Conservation (phyloP, 2,329 filamentous ascomycete genomes). For the Alternaria brassicicola region DNA sequence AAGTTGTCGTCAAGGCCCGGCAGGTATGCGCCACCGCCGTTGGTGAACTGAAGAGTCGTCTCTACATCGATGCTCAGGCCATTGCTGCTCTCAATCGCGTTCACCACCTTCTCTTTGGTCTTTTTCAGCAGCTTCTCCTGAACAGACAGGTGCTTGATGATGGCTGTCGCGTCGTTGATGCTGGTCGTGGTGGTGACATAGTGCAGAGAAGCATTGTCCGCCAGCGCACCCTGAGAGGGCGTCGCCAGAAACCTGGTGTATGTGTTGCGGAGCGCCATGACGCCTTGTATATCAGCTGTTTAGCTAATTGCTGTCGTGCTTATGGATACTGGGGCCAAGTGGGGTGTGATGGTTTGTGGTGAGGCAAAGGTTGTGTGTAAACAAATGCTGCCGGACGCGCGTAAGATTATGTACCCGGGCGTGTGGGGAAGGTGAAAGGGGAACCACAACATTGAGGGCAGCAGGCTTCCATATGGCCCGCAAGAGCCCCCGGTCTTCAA, state of each 20-base stretch:
- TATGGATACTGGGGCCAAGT: constrained; percentile 16
- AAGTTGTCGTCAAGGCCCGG: constrained; percentile 95
- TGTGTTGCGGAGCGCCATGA: constrained; percentile 45
- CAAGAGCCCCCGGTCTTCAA: constrained; percentile 9
- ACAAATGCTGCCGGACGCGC: constrained; percentile 15
- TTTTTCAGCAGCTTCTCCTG: constrained; percentile 79
- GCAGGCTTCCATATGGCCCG: constrained; percentile 11
- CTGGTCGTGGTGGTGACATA: constrained; percentile 89
- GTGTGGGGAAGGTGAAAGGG: constrained; percentile 22
- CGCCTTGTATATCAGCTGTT: constrained; percentile 14
- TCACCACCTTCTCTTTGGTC: constrained; percentile 78
- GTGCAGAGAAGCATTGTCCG: constrained; percentile 61
- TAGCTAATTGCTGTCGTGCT: constrained; percentile 17
- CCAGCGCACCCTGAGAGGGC: constrained; percentile 52
- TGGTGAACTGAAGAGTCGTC: constrained; percentile 80
- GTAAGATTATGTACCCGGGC: constrained; percentile 7
- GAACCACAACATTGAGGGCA: constrained; percentile 7
- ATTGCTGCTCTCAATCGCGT: constrained; percentile 72
- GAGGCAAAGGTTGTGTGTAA: constrained; percentile 14
- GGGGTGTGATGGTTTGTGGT: constrained; percentile 15
- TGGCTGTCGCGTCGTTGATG: constrained; percentile 71
- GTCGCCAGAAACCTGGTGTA: constrained; percentile 56
- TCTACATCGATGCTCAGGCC: constrained; percentile 79
- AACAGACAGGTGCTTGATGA: constrained; percentile 79
- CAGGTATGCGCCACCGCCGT: constrained; percentile 82